phyloP scores from a whole-genome alignment of 371 early-diverging fungal species.

The Mortierella sp. region DNA sequence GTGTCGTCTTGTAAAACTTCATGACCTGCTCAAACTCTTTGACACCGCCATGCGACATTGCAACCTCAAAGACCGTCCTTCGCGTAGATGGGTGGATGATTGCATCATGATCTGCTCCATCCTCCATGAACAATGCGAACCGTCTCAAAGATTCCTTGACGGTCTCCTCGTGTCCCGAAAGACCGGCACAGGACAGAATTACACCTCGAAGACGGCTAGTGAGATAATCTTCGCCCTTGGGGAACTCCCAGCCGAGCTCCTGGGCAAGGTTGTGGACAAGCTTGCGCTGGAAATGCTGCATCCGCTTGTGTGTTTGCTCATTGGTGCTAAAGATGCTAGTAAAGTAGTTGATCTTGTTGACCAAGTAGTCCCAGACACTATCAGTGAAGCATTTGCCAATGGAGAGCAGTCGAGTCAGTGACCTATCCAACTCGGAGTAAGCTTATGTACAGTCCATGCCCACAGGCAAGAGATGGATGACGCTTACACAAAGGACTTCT shows the following conservation, averaged over 20 bases:
- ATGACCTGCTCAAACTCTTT: slow-evolving; percentile 81
- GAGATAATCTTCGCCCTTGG: slow-evolving; percentile 32
- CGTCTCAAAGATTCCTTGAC: slow-evolving; percentile 67
- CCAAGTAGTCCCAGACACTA: slow-evolving; percentile 12
- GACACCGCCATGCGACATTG: slow-evolving; percentile 70
- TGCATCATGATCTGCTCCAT: slow-evolving; percentile 61
- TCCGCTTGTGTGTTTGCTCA: neutral
- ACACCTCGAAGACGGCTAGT: slow-evolving; percentile 55
- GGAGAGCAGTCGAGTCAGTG: no score
- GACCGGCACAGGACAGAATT: slow-evolving; percentile 57
- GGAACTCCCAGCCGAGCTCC: slow-evolving; percentile 26
- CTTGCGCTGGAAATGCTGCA: slow-evolving; percentile 7
- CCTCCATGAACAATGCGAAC: slow-evolving; percentile 65
- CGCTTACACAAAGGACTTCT: slow-evolving; percentile 64
- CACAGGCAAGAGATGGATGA: neutral
- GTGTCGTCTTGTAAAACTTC: slow-evolving; percentile 73
- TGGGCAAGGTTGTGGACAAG: slow-evolving; percentile 17
- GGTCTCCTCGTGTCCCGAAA: slow-evolving; percentile 44
- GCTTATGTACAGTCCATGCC: no score
- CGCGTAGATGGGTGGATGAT: slow-evolving; percentile 83
- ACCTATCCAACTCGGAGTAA: neutral
- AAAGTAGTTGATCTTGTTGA: slow-evolving; percentile 9
- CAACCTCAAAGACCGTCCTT: slow-evolving; percentile 78
- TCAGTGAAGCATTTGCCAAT: no score
- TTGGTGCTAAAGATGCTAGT: slow-evolving; percentile 12